A percentile compares a stretch with the other conserved stretches of the same genome.
Conservation (phyloP, 2,329 filamentous ascomycete species). For the Helotiales sp. region DNA sequence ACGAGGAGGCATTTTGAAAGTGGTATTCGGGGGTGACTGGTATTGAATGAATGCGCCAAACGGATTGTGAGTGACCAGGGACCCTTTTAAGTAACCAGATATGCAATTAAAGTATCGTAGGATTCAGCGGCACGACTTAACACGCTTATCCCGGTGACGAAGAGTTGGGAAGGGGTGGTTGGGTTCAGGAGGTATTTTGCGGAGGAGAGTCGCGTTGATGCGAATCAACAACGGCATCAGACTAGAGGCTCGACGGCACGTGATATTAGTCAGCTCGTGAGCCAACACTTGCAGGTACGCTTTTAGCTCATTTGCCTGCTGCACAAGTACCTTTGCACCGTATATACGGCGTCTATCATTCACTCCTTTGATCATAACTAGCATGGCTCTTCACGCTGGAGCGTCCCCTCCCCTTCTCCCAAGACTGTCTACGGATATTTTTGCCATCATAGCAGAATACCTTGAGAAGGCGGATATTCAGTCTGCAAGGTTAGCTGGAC, state of each 20-base stretch:
- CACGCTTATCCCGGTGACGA: neutral
- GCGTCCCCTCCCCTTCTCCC: neutral
- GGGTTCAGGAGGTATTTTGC: neutral
- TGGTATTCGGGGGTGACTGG: neutral
- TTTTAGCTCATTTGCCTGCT: too few relatives aligned
- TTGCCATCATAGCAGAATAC: constrained; percentile 6
- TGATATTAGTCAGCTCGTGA: too few relatives aligned
- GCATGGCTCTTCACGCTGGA: neutral
- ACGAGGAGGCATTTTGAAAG: constrained; percentile 33
- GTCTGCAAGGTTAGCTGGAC: constrained; percentile 9
- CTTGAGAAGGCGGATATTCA: constrained; percentile 6
- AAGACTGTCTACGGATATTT: constrained; percentile 7
- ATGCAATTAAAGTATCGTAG: neutral
- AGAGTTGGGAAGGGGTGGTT: neutral
- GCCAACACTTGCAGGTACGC: too few relatives aligned
- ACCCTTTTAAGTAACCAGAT: neutral
- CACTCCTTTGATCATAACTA: neutral
- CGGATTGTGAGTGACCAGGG: neutral
- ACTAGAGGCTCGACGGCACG: too few relatives aligned
- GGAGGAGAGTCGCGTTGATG: too few relatives aligned
- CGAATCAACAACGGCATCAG: too few relatives aligned
- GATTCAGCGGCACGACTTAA: neutral
- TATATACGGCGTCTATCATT: too few relatives aligned
- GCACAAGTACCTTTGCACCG: too few relatives aligned
- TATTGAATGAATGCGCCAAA: neutral